A percentile compares a stretch with the other conserved stretches of the same genome.
phyloP scores from a whole-genome alignment of 495 filamentous ascomycete genomes.

The Podospora bellae-mahoneyi region DNA sequence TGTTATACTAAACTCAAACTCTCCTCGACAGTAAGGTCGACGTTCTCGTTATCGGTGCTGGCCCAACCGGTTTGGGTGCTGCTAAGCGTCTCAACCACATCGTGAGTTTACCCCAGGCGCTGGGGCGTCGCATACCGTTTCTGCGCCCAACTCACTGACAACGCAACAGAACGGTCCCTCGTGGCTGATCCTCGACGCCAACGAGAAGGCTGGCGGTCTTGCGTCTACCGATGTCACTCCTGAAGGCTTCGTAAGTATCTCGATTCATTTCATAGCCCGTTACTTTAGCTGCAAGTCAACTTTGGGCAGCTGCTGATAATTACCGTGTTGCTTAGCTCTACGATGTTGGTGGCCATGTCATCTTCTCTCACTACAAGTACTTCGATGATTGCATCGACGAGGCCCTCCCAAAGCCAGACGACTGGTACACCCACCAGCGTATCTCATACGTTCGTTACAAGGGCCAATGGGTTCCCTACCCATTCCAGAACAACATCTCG shows the following conservation, averaged over 20 bases:
- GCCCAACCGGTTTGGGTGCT: constrained; percentile 93
- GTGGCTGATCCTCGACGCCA: constrained; percentile 93
- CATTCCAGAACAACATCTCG: constrained; percentile 99
- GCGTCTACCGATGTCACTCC: constrained; percentile 94
- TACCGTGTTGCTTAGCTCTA: constrained; percentile 70
- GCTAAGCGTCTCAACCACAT: constrained; percentile 97
- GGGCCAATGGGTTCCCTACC: constrained; percentile 93
- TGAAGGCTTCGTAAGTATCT: constrained; percentile 88
- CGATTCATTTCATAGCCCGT: not conserved
- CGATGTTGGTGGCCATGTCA: constrained; percentile 98
- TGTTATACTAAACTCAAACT: constrained; percentile 21
- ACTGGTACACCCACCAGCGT: constrained; percentile 98
- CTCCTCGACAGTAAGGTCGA: constrained; percentile 70
- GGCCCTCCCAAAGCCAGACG: constrained; percentile 84
- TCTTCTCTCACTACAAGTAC: constrained; percentile 99
- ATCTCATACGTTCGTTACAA: constrained; percentile 99
- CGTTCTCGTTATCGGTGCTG: constrained; percentile 96
- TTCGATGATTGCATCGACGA: constrained; percentile 98
- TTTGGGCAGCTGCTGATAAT: constrained; percentile 6
- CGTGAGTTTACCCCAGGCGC: constrained; percentile 53
- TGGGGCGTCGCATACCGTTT: not conserved
- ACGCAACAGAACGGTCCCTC: constrained; percentile 71
- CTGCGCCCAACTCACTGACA: constrained; percentile 8
- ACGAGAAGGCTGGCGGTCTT: constrained; percentile 91
- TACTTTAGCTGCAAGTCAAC: not conserved